These are phyloP conservation scores for Simplicillium sp. DNA, from an alignment of 2,329 filamentous ascomycete genomes.

Conservation along the genomic window DNA sequence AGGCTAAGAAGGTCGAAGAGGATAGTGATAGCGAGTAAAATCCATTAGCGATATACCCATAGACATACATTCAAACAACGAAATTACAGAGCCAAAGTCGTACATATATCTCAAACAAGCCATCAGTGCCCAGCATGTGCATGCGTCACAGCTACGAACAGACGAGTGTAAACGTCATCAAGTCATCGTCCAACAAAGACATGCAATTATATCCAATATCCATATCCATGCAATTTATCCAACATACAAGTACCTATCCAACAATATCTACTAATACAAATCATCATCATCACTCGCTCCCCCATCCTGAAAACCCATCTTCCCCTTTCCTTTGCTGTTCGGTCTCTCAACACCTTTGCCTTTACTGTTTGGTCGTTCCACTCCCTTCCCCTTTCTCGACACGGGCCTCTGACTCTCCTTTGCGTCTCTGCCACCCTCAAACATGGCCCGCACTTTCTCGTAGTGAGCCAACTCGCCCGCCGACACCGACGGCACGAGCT, in stretches of 20 bases:
- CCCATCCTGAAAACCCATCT: conserved; percentile 42
- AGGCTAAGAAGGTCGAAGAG: conserved; percentile 6
- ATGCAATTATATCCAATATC: background rate
- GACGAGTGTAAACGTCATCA: too few relatives aligned
- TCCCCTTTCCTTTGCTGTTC: conserved; percentile 30
- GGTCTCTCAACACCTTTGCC: conserved; percentile 11
- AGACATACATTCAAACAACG: too few relatives aligned
- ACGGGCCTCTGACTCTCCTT: conserved; percentile 28
- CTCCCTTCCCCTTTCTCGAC: too few relatives aligned
- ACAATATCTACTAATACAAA: conserved; percentile 35
- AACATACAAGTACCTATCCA: too few relatives aligned
- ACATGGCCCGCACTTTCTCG: conserved; percentile 69
- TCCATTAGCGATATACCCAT: background rate
- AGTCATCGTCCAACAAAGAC: too few relatives aligned
- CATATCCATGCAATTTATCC: background rate
- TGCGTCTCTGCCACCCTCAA: conserved; percentile 52
- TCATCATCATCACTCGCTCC: conserved; percentile 48
- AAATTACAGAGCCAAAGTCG: conserved; percentile 9
- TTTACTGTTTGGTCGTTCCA: conserved; percentile 10
- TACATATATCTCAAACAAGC: too few relatives aligned
- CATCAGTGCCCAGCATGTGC: too few relatives aligned
- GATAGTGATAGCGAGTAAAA: conserved; percentile 7
- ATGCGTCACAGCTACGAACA: too few relatives aligned
- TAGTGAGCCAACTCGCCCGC: conserved; percentile 89
- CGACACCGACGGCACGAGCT: conserved; percentile 90